Evolutionary conservation across 257 asterid genomes (phyloP).

Genomic region (Gentiana dahurica): DNA sequence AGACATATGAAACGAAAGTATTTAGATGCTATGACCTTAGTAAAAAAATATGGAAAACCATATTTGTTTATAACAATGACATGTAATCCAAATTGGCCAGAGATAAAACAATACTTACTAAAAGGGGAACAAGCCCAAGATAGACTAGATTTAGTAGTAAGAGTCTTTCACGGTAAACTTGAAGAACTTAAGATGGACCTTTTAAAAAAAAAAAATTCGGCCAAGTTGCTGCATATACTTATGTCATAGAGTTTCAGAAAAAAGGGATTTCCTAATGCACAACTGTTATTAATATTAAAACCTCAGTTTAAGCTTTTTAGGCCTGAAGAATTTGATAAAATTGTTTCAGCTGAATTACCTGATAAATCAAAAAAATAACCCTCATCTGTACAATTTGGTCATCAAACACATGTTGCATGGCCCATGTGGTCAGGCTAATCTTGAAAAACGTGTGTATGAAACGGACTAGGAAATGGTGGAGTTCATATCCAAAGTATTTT

Average conservation of each 20-base stretch:
- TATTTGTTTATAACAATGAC: background rate
- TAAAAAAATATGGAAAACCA: background rate
- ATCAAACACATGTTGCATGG: constrained; percentile 4
- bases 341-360: background rate
- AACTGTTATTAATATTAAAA: background rate
- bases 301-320: background rate
- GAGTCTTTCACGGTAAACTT: background rate
- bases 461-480: background rate
- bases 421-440: background rate
- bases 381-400: background rate
- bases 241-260: background rate
- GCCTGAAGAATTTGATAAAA: background rate
- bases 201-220: background rate
- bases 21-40: background rate
- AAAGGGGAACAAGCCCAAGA: background rate
- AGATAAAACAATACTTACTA: background rate
- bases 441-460: background rate
- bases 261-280: background rate
- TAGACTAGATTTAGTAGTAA: background rate
- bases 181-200: background rate
- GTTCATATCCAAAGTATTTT: background rate
- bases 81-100: constrained; percentile 2
- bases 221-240: background rate
- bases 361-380: background rate
- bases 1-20: no score